Evolutionary conservation across 2,329 filamentous ascomycete genomes (phyloP), one percentile per base, ranked within the genome.

Genomic region (Dothistroma septosporum): DNA sequence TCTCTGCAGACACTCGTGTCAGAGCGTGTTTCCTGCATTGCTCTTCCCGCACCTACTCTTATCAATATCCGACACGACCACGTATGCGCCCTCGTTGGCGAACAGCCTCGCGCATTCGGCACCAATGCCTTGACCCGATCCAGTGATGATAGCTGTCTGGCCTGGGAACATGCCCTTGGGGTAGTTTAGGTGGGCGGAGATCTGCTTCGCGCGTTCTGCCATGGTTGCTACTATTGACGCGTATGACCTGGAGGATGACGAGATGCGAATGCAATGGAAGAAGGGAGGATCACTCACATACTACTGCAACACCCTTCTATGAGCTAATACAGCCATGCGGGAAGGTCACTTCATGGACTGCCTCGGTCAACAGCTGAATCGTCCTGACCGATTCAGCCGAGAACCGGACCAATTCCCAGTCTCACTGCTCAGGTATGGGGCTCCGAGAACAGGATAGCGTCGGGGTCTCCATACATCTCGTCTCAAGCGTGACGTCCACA

Each of bases 31-130:
- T 35, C 22, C 9, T n/a, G 49, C 54, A 22, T 22, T 50, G 32
- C 55, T 37, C 44, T 50, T 32, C 49, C 55, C 19, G 24, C 24
- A 33, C 82, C 61, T 72, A 90, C 87, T 78, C 37, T 76, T 84
- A 76, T 96, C 92, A 62, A 96, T 91, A 76, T 96, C 92, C 24
- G 90, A 87, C 50, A 96, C 81, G 11, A 96, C 80, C 0, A 96
- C 91, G 73, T 88, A 91, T 16, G 91, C 91, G 24, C 92, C 92
- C 76, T 96, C 91, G 62, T 92, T 93, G 12, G 69, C 91, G 70
- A 96, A 95, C 2, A 95, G 78, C 10, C 87, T 82, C 8, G 91
- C 91, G 33, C 88, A 83, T 77, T 96, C 92, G 31, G 91, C 92
- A 24, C 91, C 92, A 73, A 96, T 96, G 61, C 92, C 92, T 75